phyloP scores from a whole-genome alignment of 1,284 basidiomycete species.

The Irpex rosettiformis region DNA sequence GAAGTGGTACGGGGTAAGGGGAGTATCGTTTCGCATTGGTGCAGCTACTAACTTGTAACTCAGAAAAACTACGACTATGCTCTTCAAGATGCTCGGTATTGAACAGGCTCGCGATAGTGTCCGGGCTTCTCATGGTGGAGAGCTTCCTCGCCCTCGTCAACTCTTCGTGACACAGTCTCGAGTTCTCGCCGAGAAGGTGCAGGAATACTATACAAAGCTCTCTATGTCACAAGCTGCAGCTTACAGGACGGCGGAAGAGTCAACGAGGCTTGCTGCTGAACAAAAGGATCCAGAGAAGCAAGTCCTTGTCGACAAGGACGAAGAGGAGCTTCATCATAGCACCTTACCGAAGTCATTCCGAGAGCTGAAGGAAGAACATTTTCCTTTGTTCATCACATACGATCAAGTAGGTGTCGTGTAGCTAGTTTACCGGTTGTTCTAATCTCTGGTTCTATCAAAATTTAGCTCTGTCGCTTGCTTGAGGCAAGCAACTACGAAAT shows the following conservation, averaged over 20 bases:
- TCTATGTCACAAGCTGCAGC: slow-evolving; percentile 43
- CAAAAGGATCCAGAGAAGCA: slow-evolving; percentile 27
- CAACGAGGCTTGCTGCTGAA: slow-evolving; percentile 26
- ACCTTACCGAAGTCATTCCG: slow-evolving; percentile 57
- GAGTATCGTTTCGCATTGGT: neutral
- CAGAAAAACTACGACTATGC: slow-evolving; percentile 76
- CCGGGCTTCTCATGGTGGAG: neutral
- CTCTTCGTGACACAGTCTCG: slow-evolving; percentile 72
- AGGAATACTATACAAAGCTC: slow-evolving; percentile 60
- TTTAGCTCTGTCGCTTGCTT: slow-evolving; percentile 40
- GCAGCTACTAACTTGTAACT: slow-evolving; percentile 1
- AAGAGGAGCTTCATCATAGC: slow-evolving; percentile 39
- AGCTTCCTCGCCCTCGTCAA: slow-evolving; percentile 48
- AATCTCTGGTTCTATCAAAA: neutral
- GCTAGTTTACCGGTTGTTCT: slow-evolving; percentile 10
- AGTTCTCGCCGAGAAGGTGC: slow-evolving; percentile 62
- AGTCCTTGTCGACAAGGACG: slow-evolving; percentile 45
- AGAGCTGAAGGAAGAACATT: slow-evolving; percentile 55
- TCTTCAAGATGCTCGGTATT: slow-evolving; percentile 70
- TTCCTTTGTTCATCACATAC: slow-evolving; percentile 69
- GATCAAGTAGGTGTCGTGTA: slow-evolving; percentile 58
- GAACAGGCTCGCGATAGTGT: slow-evolving; percentile 42
- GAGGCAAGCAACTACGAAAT: slow-evolving; percentile 34
- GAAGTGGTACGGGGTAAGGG: slow-evolving; percentile 16
- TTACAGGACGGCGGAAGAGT: slow-evolving; percentile 34